These are phyloP conservation scores for Aureobasidium pullulans DNA, from an alignment of 2,329 filamentous ascomycete genomes.

Conservation along the genomic window DNA sequence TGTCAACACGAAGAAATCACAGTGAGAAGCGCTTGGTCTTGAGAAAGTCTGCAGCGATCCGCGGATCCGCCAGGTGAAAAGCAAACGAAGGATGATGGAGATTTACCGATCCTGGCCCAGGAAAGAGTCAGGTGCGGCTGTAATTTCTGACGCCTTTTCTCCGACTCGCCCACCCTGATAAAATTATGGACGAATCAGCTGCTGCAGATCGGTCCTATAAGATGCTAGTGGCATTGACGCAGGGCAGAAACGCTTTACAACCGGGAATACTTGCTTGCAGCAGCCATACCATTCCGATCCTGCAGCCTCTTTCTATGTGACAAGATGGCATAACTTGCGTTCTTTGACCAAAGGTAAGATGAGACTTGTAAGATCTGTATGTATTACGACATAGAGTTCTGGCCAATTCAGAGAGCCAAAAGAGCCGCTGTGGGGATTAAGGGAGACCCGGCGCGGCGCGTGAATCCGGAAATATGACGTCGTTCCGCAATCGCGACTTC, in stretches of 20 bases:
- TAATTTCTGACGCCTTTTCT: not conserved
- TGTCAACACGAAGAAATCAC: not conserved
- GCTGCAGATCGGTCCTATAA: slow-evolving; percentile 2
- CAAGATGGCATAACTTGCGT: no score
- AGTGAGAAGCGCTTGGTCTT: not conserved
- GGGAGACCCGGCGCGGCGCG: not conserved
- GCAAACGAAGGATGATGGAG: not conserved
- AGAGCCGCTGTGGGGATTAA: slow-evolving; percentile 1
- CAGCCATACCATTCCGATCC: no score
- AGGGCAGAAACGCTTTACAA: not conserved
- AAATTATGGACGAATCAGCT: not conserved
- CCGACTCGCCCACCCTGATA: not conserved
- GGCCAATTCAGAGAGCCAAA: not conserved
- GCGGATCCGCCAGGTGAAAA: not conserved
- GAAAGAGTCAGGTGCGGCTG: not conserved
- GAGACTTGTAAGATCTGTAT: not conserved
- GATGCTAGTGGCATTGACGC: slow-evolving; percentile 1
- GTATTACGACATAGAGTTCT: not conserved
- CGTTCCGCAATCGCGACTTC: not conserved
- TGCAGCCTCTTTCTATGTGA: no score
- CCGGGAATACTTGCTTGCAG: no score
- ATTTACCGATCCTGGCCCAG: not conserved
- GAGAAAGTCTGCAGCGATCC: not conserved
- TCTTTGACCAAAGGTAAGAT: no score
- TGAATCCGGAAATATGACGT: not conserved